Percentiles rank a stretch among this genome's conserved stretches.
Conservation (phyloP, 2,329 filamentous ascomycete species). For the Pezicula carpinea region DNA sequence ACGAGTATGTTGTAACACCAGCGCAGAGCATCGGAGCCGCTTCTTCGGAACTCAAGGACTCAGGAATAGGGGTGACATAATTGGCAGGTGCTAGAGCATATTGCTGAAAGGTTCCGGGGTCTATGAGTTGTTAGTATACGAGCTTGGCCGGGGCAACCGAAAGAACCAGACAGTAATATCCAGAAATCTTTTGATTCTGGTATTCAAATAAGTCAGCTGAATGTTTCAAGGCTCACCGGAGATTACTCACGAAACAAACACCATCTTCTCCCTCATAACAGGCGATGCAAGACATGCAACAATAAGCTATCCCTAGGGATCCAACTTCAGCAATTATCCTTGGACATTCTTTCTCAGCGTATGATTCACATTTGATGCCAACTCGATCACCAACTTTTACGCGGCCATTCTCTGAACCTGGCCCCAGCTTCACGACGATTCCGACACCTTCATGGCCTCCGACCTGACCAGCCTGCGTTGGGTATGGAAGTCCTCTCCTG, state of each 20-base stretch:
- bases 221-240: neutral
- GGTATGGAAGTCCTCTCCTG: slow-evolving; percentile 53
- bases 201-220: slow-evolving; percentile 5
- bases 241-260: slow-evolving; percentile 54
- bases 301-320: slow-evolving; percentile 46
- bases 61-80: slow-evolving; percentile 68
- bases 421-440: slow-evolving; percentile 59
- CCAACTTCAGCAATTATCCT: slow-evolving; percentile 11
- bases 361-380: slow-evolving; percentile 54
- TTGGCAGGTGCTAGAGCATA: slow-evolving; percentile 59
- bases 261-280: slow-evolving; percentile 56
- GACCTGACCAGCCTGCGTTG: slow-evolving; percentile 56
- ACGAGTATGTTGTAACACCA: slow-evolving; percentile 50
- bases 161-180: slow-evolving; percentile 50
- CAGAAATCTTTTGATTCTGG: slow-evolving; percentile 51
- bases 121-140: slow-evolving; percentile 8
- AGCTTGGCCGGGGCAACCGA: neutral
- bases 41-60: slow-evolving; percentile 49
- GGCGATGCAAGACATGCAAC: slow-evolving; percentile 48
- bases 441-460: slow-evolving; percentile 68
- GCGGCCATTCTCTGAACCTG: slow-evolving; percentile 48
- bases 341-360: neutral
- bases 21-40: slow-evolving; percentile 66
- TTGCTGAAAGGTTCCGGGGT: slow-evolving; percentile 68
- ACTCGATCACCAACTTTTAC: slow-evolving; percentile 65